Base-by-base conservation (phyloP, 2,329 filamentous ascomycete genomes). In the Trichoderma pleuroti region DNA sequence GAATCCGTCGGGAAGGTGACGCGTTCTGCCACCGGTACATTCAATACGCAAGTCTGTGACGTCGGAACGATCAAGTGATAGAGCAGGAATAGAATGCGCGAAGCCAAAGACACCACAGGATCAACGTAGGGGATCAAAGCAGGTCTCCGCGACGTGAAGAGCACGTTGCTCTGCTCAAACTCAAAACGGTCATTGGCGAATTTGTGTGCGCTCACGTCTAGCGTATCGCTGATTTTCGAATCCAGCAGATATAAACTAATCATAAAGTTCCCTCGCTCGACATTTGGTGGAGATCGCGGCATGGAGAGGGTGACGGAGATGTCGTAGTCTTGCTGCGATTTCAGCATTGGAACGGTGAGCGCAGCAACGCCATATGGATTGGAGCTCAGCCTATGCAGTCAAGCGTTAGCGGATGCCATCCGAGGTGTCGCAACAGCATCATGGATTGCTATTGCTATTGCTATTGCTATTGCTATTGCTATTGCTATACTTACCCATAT, bases 251-350 rank as follows among this genome's bases (percentile, higher is more conserved):
- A 87, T 18, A 97, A 83, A 60, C 92, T 91, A 21, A 98, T 84
- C 96, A 99, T 99, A 84, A 98, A 98, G 82, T 98, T 98, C 32
- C 96, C 96, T 16, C 88, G 87, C 2, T 87, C 87, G 26, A 92
- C 82, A 76, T 99, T 99, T 2, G 86, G 81, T 0, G 89, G 90
- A 3, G 93, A 96, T 52, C 91, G 90, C 21, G 96, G 96, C 73
- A 99, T 85, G 4, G 88, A 86, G 36, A 99, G 85, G 26, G 88
- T 85, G 1, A 98, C 85, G 6, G 87, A 86, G 54, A 99, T 87
- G 79, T 98, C 94, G 84, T 99, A 99, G 61, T 90, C 86, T 79
- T 98, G 95, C 60, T 88, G 85, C 21, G 88, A 84, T 74, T 91
- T 88, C 73, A 96, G 82, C 60, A 87, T 84, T 18, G 83, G 79